Evolutionary conservation across 1,284 basidiomycete genomes (phyloP).

Genomic region (Rhodotorula sp.): DNA sequence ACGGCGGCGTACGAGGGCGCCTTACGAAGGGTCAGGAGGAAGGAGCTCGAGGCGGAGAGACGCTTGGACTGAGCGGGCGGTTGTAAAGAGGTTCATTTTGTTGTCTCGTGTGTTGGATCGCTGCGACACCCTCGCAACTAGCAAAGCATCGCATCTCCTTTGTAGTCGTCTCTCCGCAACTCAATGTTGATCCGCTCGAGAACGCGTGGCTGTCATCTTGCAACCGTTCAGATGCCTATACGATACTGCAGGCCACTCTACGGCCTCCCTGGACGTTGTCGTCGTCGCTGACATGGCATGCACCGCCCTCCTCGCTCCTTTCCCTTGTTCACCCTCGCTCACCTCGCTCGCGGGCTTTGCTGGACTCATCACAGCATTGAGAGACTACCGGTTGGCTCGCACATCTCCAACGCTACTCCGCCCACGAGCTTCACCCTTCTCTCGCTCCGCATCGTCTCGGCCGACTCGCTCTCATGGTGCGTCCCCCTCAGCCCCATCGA

Average conservation of each 20-base stretch:
- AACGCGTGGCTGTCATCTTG: not conserved
- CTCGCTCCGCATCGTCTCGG: not conserved
- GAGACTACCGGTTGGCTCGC: too few species aligned
- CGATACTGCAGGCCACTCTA: not conserved
- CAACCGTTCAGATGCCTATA: not conserved
- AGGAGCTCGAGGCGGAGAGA: slow-evolving; percentile 4
- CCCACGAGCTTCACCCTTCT: not conserved
- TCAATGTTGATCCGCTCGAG: not conserved
- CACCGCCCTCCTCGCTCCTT: not conserved
- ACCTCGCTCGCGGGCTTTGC: not conserved
- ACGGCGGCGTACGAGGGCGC: slow-evolving; percentile 20
- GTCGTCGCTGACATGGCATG: not conserved
- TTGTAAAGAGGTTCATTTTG: not conserved
- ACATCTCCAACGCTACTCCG: not conserved
- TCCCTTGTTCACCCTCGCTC: not conserved
- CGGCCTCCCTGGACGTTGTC: not conserved
- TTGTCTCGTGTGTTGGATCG: not conserved
- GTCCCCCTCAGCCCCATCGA: not conserved
- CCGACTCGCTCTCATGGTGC: not conserved
- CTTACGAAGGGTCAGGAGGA: slow-evolving; percentile 5
- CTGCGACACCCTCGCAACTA: too few species aligned
- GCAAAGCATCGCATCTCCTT: not conserved
- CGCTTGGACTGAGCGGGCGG: too few species aligned
- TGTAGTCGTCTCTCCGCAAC: not conserved
- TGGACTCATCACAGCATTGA: too few species aligned